phyloP scores from a whole-genome alignment of 495 filamentous ascomycete species.

The Aspergillus hancockii region DNA sequence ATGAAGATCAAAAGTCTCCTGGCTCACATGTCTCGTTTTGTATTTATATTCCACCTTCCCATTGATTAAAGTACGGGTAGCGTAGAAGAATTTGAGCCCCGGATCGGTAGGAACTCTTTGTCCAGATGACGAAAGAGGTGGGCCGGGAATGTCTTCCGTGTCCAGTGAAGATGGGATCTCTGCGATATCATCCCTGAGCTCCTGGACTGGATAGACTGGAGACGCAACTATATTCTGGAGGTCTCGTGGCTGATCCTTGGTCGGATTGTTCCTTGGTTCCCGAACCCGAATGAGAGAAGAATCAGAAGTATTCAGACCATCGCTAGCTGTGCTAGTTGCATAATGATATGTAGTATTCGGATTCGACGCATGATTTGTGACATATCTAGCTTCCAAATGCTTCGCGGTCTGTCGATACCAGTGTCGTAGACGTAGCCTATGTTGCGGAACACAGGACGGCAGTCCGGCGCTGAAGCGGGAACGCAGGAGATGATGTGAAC shows the following conservation, averaged over 20 bases:
- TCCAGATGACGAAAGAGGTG: background rate
- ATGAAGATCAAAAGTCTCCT: conserved; percentile 5
- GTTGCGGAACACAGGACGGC: conserved; percentile 23
- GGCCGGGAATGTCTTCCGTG: background rate
- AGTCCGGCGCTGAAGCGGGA: conserved; percentile 34
- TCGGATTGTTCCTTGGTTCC: background rate
- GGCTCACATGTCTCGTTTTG: conserved; percentile 7
- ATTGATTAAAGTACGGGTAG: background rate
- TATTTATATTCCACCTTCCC: background rate
- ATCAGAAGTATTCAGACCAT: background rate
- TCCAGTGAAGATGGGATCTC: background rate
- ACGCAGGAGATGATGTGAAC: conserved; percentile 32
- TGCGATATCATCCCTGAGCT: background rate
- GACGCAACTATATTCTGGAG: background rate
- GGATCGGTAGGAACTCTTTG: background rate
- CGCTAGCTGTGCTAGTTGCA: background rate
- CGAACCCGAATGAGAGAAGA: background rate
- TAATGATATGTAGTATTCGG: conserved; percentile 1
- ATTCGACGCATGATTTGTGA: conserved; percentile 21
- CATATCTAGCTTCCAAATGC: conserved; percentile 12
- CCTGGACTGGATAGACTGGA: background rate
- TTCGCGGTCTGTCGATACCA: conserved; percentile 23
- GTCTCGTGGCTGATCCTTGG: background rate
- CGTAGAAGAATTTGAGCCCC: background rate
- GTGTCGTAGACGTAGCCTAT: conserved; percentile 23